These are phyloP conservation scores for Citrus unshiu DNA, from an alignment of 345 rosid genomes.

Conservation along the genomic window DNA sequence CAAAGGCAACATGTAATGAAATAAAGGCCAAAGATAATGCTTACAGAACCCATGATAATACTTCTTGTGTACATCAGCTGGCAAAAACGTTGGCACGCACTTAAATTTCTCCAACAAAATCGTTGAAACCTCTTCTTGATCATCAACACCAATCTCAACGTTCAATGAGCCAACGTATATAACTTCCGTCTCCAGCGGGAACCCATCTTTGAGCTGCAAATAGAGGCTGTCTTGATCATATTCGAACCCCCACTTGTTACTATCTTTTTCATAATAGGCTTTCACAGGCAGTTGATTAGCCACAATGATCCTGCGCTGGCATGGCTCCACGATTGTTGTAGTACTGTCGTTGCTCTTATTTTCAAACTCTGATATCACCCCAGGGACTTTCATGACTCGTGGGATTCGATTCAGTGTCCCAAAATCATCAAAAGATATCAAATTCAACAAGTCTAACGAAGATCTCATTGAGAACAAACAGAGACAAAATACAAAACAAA, in stretches of 20 bases:
- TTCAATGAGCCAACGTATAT: constrained; percentile 60
- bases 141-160: constrained; percentile 45
- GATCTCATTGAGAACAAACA: not conserved
- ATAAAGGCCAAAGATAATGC: constrained; percentile 85
- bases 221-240: constrained; percentile 51
- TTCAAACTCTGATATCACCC: constrained; percentile 39
- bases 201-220: constrained; percentile 66
- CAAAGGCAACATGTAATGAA: constrained; percentile 68
- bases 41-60: constrained; percentile 86
- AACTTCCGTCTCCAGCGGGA: constrained; percentile 48
- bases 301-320: constrained; percentile 52
- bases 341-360: constrained; percentile 2
- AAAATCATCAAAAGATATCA: constrained; percentile 63
- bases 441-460: constrained; percentile 41
- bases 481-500: not conserved
- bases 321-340: constrained; percentile 5
- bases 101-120: constrained; percentile 41
- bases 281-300: constrained; percentile 68
- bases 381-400: constrained; percentile 41
- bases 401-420: constrained; percentile 53
- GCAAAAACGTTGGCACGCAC: constrained; percentile 69
- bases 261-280: constrained; percentile 27
- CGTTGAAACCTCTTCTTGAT: constrained; percentile 60
- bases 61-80: constrained; percentile 43
- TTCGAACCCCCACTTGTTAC: constrained; percentile 49